A percentile compares a stretch with the other conserved stretches of the same genome.
Conservation (phyloP, 352 stramenopile genomes). For the Discostella stelligera region DNA sequence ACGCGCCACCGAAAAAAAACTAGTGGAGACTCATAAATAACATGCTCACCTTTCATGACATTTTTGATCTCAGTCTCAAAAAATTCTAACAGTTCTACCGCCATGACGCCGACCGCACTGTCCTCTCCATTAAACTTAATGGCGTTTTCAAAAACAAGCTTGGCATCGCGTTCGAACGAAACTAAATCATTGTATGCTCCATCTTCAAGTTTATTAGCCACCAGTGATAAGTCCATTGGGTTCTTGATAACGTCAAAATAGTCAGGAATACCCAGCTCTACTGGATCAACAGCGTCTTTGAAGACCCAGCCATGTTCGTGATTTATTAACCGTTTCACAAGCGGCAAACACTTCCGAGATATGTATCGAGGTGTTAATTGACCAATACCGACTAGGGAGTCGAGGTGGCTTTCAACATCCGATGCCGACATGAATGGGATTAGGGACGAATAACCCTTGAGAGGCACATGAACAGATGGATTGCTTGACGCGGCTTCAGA, state of each 20-base stretch:
- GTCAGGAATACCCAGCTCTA: constrained; percentile 94
- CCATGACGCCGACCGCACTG: constrained; percentile 93
- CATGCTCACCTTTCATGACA: constrained; percentile 56
- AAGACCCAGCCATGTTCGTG: constrained; percentile 97
- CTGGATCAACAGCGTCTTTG: constrained; percentile 91
- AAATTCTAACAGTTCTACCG: constrained; percentile 86
- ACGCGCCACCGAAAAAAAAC: too few species aligned
- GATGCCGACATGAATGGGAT: constrained; percentile 85
- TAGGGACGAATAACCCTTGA: constrained; percentile 31
- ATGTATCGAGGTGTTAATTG: constrained; percentile 86
- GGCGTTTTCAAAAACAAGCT: constrained; percentile 88
- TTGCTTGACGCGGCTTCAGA: constrained; percentile 20
- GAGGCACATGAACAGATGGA: constrained; percentile 2
- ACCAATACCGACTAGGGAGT: constrained; percentile 86
- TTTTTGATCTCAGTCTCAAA: constrained; percentile 89
- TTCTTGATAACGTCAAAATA: constrained; percentile 99
- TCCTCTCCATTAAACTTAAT: constrained; percentile 93
- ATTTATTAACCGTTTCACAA: constrained; percentile 93
- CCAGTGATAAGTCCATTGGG: constrained; percentile 95
- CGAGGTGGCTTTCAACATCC: constrained; percentile 89
- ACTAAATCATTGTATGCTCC: constrained; percentile 90
- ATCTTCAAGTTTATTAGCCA: constrained; percentile 93
- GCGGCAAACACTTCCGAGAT: constrained; percentile 88
- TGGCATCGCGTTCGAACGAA: constrained; percentile 82
- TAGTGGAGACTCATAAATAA: too few species aligned